Percentiles rank a stretch among this genome's conserved stretches.
Conservation (phyloP, 768 basidiomycete species). For the Lactarius quietus region DNA sequence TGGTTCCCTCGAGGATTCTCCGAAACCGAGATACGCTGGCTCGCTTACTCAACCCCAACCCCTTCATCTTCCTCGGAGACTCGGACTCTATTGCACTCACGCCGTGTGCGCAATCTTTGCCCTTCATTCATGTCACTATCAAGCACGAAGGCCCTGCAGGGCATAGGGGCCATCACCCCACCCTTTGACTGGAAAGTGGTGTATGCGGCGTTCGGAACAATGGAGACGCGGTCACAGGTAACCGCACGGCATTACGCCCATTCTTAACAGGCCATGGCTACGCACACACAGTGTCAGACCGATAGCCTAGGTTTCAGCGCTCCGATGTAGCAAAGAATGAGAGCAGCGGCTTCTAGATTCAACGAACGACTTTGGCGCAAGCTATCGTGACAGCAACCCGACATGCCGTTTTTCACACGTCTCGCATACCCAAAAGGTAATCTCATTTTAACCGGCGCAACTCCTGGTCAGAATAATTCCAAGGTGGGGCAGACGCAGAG, state of each 20-base stretch:
- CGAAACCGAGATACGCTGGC: background rate
- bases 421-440: slow-evolving; percentile 12
- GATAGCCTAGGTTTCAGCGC: slow-evolving; percentile 6
- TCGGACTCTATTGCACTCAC: background rate
- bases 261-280: background rate
- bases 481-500: background rate
- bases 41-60: background rate
- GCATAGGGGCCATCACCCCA: slow-evolving; percentile 17
- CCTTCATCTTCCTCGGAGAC: background rate
- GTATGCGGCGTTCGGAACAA: slow-evolving; percentile 23
- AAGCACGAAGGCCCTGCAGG: slow-evolving; percentile 8
- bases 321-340: background rate
- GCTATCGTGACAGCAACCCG: background rate
- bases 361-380: background rate
- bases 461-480: slow-evolving; percentile 1
- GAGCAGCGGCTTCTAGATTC: slow-evolving; percentile 5
- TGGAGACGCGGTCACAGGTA: slow-evolving; percentile 1
- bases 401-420: background rate
- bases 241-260: slow-evolving; percentile 1
- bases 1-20: slow-evolving; percentile 1
- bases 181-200: background rate
- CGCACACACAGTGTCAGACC: slow-evolving; percentile 19
- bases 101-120: slow-evolving; percentile 6
- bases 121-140: slow-evolving; percentile 5
- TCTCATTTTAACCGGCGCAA: slow-evolving; percentile 8